Base-by-base conservation (phyloP, 2,329 filamentous ascomycete genomes). In the Diaporthe sp. region DNA sequence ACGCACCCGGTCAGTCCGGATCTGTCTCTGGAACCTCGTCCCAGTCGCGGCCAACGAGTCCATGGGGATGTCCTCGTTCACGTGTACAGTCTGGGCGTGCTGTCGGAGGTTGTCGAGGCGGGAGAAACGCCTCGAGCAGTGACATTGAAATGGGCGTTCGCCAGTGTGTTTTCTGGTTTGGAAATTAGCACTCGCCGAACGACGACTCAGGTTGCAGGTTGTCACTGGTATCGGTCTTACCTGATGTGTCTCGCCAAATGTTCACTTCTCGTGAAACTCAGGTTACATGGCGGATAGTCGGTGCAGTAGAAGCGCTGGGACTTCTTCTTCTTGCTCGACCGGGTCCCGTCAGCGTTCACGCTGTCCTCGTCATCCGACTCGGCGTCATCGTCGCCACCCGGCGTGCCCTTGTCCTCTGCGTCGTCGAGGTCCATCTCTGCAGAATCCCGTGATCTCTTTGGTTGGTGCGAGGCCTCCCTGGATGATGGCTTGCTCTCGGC, bases 11-110 rank as follows among this genome's bases (percentile, higher is more conserved):
- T 98, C 96, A 0, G 95, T 97, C 72, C 96, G 91, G 76, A 98
- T 95, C 84, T 98, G 96, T 77, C 96, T 91, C 81, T 98, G 96
- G 80, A 98, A 98, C 53, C 96, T 90, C 12, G 96, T 98, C 34
- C 96, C 95, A 1, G 95, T 97, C 5, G 96, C 97, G 22, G 97
- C 97, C 28, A 98, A 90, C 1, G 97, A 98, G 83, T 98, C 95
- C 55, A 93, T 92, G 4, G 97, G 97, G 47, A 99, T 99, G 75
- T 98, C 95, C 83, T 98, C 97, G 83, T 98, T 98, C 75, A 98
- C 94, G 83, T 99, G 97, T 1, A 99, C 97, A 0, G 97, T 98
- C 84, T 98, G 96, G 60, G 97, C 97, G 88, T 99, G 97, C 83
- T 99, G 97, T 76, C 97, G 92, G 71, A 99, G 87, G 82, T 99